Conservation (phyloP, 2,329 filamentous ascomycete genomes). For the Capronia americana region DNA sequence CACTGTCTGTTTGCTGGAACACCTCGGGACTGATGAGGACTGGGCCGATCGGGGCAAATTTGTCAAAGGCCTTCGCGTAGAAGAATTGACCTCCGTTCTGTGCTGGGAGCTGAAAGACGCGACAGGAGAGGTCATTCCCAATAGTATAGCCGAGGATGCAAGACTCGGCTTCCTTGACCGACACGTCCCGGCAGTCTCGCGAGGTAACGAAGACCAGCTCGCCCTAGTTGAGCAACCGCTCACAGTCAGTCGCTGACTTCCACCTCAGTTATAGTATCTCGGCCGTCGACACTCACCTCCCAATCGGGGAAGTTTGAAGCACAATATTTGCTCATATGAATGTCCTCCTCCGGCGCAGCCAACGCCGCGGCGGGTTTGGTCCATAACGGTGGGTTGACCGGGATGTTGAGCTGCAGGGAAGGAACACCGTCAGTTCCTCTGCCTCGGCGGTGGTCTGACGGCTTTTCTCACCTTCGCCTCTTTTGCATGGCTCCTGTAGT, state of each 20-base stretch:
- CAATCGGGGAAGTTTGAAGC: constrained; percentile 20
- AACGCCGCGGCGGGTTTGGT: constrained; percentile 48
- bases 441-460: neutral
- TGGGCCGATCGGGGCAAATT: constrained; percentile 53
- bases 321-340: constrained; percentile 32
- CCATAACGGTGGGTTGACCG: constrained; percentile 38
- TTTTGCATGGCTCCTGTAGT: constrained; percentile 24
- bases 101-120: constrained; percentile 47
- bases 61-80: constrained; percentile 49
- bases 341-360: constrained; percentile 41
- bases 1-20: constrained; percentile 39
- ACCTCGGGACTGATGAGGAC: constrained; percentile 49
- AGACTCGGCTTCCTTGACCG: constrained; percentile 36
- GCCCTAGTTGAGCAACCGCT: constrained; percentile 8
- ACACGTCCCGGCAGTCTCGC: constrained; percentile 18
- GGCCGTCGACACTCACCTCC: constrained; percentile 6
- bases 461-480: constrained; percentile 17
- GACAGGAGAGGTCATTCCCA: constrained; percentile 49
- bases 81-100: constrained; percentile 44
- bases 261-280: neutral
- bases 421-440: too few relatives aligned
- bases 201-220: constrained; percentile 25
- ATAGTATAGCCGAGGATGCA: constrained; percentile 50
- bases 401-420: constrained; percentile 11
- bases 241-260: neutral